Conservation (phyloP, 257 asterid genomes). For the Phtheirospermum japonicum region DNA sequence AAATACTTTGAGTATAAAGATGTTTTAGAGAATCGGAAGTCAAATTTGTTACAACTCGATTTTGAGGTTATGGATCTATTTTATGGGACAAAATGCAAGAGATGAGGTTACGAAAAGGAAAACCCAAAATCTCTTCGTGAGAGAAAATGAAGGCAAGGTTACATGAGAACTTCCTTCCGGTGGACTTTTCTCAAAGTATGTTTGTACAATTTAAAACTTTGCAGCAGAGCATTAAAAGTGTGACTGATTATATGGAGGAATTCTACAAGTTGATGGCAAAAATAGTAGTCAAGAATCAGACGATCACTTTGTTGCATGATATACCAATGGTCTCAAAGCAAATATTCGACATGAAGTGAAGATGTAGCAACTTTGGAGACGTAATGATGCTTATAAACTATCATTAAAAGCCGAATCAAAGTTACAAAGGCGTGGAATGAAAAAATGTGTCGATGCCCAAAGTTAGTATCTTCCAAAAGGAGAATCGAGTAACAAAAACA, state of each 20-base stretch:
- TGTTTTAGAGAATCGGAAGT: neutral
- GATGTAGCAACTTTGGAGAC: neutral
- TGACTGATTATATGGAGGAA: neutral
- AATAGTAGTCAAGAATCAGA: neutral
- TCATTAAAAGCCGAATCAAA: too few relatives aligned
- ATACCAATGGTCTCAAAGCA: conserved; percentile 1
- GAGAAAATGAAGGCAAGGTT: neutral
- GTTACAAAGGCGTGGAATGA: too few relatives aligned
- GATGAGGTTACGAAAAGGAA: neutral
- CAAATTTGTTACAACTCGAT: neutral
- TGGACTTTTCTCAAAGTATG: too few relatives aligned
- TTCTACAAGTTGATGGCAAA: conserved; percentile 7
- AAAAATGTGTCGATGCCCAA: too few relatives aligned
- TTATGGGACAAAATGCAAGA: conserved; percentile 15
- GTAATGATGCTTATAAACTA: too few relatives aligned
- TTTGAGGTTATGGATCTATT: neutral
- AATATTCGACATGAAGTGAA: conserved; percentile 8
- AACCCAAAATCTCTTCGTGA: neutral
- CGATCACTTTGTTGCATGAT: conserved; percentile 16
- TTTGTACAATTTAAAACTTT: too few relatives aligned
- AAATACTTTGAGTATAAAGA: neutral
- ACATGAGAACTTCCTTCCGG: neutral
- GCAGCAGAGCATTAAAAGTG: neutral
- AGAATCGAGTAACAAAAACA: too few relatives aligned
- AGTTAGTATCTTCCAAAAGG: too few relatives aligned